Percentiles rank a stretch among this genome's conserved stretches.
These are phyloP conservation scores for Lachnellula cervina DNA, from an alignment of 2,329 filamentous ascomycete genomes.

Conservation along the genomic window DNA sequence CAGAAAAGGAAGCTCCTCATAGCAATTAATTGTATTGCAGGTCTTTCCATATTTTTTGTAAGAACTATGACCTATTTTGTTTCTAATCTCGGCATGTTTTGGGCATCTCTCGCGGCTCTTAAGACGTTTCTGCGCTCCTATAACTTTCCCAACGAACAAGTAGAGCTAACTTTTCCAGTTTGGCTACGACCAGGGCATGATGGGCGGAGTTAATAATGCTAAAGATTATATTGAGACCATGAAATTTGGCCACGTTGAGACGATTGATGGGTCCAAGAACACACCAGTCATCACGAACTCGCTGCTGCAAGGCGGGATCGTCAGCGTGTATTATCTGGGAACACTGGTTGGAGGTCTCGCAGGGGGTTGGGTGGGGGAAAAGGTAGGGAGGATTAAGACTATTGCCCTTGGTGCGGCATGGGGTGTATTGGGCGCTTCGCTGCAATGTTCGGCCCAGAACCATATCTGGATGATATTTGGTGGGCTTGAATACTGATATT, in stretches of 20 bases:
- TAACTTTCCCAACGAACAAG: too few relatives aligned
- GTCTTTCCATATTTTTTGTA: slow-evolving; percentile 47
- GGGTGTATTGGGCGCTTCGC: slow-evolving; percentile 54
- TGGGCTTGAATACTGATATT: slow-evolving; percentile 31
- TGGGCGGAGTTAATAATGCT: slow-evolving; percentile 63
- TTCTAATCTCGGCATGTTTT: too few relatives aligned
- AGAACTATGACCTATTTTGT: too few relatives aligned
- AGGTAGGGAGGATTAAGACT: slow-evolving; percentile 56
- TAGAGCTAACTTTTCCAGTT: slow-evolving; percentile 17
- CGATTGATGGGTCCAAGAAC: slow-evolving; percentile 33
- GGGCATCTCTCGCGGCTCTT: too few relatives aligned
- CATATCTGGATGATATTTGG: slow-evolving; percentile 65
- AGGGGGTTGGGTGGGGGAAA: slow-evolving; percentile 61
- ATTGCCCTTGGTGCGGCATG: slow-evolving; percentile 56
- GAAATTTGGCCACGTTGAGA: slow-evolving; percentile 56
- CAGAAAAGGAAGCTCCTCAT: slow-evolving; percentile 53
- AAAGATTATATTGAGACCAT: slow-evolving; percentile 60
- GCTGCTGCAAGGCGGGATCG: slow-evolving; percentile 58
- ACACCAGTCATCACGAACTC: slow-evolving; percentile 54
- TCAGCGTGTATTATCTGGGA: slow-evolving; percentile 51
- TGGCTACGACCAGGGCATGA: slow-evolving; percentile 39
- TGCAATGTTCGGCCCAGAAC: slow-evolving; percentile 64
- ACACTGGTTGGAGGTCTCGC: slow-evolving; percentile 59
- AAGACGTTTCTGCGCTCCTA: too few relatives aligned
- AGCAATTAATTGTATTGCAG: slow-evolving; percentile 59